A percentile compares a stretch with the other conserved stretches of the same genome.
Evolutionary conservation across 371 early-diverging fungal species (phyloP).

Genomic region (Lichtheimia hyalospora): DNA sequence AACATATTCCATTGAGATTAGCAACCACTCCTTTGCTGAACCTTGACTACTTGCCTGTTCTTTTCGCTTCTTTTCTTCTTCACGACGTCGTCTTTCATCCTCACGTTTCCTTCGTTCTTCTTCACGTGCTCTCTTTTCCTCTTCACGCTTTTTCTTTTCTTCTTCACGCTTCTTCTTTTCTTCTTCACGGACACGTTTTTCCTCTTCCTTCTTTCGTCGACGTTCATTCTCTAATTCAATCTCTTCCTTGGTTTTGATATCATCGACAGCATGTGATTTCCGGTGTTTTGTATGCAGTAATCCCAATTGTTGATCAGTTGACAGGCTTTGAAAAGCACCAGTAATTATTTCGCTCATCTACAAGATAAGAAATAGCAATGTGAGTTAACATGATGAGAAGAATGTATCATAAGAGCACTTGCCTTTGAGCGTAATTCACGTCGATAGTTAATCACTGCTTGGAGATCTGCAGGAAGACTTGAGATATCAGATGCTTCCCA

Average conservation of each 20-base stretch:
- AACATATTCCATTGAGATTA: neutral
- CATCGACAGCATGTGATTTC: constrained; percentile 14
- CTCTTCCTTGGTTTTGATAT: constrained; percentile 18
- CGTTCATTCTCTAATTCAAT: constrained; percentile 22
- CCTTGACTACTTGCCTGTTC: constrained; percentile 33
- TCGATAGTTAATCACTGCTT: constrained; percentile 17
- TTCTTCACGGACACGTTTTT: constrained; percentile 16
- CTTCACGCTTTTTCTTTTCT: constrained; percentile 14
- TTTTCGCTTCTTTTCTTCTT: constrained; percentile 43
- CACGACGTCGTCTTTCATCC: constrained; percentile 36
- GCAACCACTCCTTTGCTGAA: neutral
- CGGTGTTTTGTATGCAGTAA: constrained; percentile 17
- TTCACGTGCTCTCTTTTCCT: constrained; percentile 31
- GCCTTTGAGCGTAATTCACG: constrained; percentile 30
- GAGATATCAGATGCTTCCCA: constrained; percentile 60
- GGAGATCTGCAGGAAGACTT: constrained; percentile 34
- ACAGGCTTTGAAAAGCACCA: constrained; percentile 6
- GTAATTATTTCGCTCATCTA: constrained; percentile 26
- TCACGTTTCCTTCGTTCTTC: constrained; percentile 40
- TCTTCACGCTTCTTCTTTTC: constrained; percentile 17
- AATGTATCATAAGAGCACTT: constrained; percentile 3
- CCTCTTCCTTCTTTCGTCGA: constrained; percentile 21
- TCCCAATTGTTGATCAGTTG: constrained; percentile 17
- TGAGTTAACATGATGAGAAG: neutral
- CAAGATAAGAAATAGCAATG: neutral